A percentile compares a stretch with the other conserved stretches of the same genome.
phyloP scores from a whole-genome alignment of 2,329 filamentous ascomycete genomes.

The Hortaea werneckii region DNA sequence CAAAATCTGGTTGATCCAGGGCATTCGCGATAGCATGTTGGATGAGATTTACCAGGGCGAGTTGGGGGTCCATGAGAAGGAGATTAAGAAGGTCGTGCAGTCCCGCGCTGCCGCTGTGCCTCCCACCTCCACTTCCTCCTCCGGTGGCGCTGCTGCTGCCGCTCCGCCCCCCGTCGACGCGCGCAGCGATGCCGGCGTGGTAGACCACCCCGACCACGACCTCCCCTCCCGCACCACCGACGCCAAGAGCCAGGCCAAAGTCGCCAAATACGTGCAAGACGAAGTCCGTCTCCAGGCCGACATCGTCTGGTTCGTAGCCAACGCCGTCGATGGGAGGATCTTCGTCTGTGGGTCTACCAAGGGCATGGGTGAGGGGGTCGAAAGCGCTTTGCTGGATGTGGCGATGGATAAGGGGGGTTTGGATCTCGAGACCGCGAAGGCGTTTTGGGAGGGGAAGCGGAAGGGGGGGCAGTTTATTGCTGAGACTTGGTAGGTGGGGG shows the following conservation, averaged over 20 bases:
- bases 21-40: conserved; percentile 82
- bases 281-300: conserved; percentile 86
- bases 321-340: conserved; percentile 85
- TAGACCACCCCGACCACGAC: conserved; percentile 41
- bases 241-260: conserved; percentile 49
- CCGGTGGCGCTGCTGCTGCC: not conserved
- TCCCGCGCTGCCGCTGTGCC: conserved; percentile 31
- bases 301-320: conserved; percentile 97
- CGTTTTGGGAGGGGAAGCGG: conserved; percentile 89
- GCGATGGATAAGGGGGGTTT: conserved; percentile 88
- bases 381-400: conserved; percentile 76
- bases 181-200: conserved; percentile 18
- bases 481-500: conserved; percentile 39
- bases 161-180: conserved; percentile 16
- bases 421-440: conserved; percentile 66
- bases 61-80: conserved; percentile 75
- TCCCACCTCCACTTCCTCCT: no score
- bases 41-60: conserved; percentile 96
- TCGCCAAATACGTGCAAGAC: conserved; percentile 90
- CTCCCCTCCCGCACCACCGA: conserved; percentile 41
- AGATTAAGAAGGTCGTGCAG: conserved; percentile 43
- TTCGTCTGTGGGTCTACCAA: conserved; percentile 94
- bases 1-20: conserved; percentile 95
- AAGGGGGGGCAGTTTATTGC: conserved; percentile 92
- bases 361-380: conserved; percentile 96